Evolutionary conservation across 2,329 filamentous ascomycete genomes (phyloP).

Genomic region (Fusarium denticulatum): DNA sequence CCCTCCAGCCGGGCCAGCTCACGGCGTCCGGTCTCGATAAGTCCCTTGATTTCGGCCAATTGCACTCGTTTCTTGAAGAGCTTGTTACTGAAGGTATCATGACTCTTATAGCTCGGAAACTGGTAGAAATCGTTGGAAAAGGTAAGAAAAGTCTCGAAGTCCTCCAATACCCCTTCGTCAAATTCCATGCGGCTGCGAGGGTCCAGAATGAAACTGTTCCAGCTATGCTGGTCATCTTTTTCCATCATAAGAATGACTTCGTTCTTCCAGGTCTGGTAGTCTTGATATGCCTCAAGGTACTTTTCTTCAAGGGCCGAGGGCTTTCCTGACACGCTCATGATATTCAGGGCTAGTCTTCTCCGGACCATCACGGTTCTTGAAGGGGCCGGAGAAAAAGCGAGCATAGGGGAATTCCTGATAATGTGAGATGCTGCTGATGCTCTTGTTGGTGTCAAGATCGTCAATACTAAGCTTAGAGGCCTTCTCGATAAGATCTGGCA

Average conservation of each 20-base stretch:
- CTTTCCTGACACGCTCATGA: not conserved
- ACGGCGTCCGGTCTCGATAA: constrained; percentile 1
- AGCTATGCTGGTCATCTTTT: not conserved
- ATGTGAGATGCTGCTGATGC: not conserved
- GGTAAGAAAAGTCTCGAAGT: not conserved
- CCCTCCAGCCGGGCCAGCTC: constrained; percentile 19
- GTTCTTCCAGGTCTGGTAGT: not conserved
- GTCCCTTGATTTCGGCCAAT: not conserved
- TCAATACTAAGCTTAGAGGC: not conserved
- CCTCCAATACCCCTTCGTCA: not conserved
- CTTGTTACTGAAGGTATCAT: not conserved
- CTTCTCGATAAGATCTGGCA: not conserved
- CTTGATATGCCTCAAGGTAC: not conserved
- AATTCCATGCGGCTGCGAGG: not conserved
- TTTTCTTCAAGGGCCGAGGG: constrained; percentile 10
- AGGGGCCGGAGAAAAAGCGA: not conserved
- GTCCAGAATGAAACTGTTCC: constrained; percentile 26
- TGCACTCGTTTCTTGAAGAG: not conserved
- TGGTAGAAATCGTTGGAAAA: not conserved
- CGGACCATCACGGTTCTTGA: not conserved
- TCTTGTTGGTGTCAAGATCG: not conserved
- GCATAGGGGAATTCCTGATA: constrained; percentile 12
- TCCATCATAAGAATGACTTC: not conserved
- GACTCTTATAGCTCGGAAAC: not conserved
- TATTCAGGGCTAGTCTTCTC: constrained; percentile 27